phyloP scores from a whole-genome alignment of 2,329 filamentous ascomycete genomes.

The Ophiostoma sp. region DNA sequence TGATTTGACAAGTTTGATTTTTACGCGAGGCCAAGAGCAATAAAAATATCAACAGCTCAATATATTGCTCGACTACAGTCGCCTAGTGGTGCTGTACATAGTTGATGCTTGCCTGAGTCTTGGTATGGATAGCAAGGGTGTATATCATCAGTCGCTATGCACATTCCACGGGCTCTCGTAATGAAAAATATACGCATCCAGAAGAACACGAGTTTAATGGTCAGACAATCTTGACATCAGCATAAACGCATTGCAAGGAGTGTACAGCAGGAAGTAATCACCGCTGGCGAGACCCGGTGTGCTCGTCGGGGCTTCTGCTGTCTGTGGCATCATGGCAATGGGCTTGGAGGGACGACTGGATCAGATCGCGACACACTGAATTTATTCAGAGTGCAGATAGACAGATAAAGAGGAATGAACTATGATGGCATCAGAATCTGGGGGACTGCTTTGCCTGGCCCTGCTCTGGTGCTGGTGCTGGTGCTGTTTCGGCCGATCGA shows the following conservation, averaged over 20 bases:
- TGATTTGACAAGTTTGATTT: neutral
- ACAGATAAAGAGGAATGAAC: neutral
- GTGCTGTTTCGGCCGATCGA: neutral
- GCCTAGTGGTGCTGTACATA: no score
- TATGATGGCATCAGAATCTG: neutral
- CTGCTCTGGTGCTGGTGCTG: neutral
- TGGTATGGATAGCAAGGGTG: neutral
- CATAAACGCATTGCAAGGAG: neutral
- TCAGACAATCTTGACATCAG: neutral
- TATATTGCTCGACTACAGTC: no score
- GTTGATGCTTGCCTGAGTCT: neutral
- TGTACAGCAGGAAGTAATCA: neutral
- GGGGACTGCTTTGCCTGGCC: no score
- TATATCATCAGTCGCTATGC: neutral
- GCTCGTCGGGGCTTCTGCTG: no score
- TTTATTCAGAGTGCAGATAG: no score
- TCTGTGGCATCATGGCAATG: neutral
- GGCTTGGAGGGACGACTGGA: no score
- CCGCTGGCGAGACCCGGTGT: neutral
- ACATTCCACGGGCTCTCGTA: neutral
- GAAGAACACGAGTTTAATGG: neutral
- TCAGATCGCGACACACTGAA: no score
- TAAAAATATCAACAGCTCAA: no score
- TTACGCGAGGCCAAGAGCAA: neutral
- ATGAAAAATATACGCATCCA: neutral